phyloP scores from a whole-genome alignment of 202 grass and related monocot species.

The Eragrostis tef region DNA sequence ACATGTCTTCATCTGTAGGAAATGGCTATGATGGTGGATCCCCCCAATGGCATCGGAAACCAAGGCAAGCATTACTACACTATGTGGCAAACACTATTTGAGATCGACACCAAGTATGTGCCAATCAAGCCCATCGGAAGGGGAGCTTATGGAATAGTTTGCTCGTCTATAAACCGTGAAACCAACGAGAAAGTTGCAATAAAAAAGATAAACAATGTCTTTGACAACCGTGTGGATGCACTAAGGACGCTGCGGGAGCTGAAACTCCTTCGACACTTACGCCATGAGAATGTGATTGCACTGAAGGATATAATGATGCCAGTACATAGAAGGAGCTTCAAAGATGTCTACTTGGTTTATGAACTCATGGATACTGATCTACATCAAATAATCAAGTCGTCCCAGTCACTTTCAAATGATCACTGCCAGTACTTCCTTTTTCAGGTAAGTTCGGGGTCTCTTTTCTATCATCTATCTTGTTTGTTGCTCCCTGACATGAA shows the following conservation, averaged over 20 bases:
- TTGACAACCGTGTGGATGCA: conserved; percentile 79
- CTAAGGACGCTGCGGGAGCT: conserved; percentile 75
- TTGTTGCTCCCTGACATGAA: not conserved
- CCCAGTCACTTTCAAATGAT: conserved; percentile 71
- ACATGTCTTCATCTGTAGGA: not conserved
- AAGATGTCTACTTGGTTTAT: conserved; percentile 87
- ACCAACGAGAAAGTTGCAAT: conserved; percentile 86
- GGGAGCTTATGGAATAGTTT: conserved; percentile 84
- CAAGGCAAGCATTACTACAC: conserved; percentile 90
- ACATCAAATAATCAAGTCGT: conserved; percentile 84
- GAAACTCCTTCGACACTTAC: conserved; percentile 76
- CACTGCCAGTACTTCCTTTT: conserved; percentile 92
- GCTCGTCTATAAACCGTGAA: conserved; percentile 73
- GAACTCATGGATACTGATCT: conserved; percentile 93
- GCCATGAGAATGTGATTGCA: conserved; percentile 81
- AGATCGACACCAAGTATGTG: conserved; percentile 88
- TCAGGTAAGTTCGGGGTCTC: conserved; percentile 51
- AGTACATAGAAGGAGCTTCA: conserved; percentile 71
- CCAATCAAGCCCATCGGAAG: conserved; percentile 85
- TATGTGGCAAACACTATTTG: conserved; percentile 90
- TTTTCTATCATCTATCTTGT: conserved; percentile 2
- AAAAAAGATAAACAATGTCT: conserved; percentile 86
- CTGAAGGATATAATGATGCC: conserved; percentile 96
- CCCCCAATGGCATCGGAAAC: conserved; percentile 74
- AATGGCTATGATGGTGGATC: conserved; percentile 87